These are phyloP conservation scores for Silene latifolia DNA, from an alignment of 148 eudicot genomes.

Conservation along the genomic window DNA sequence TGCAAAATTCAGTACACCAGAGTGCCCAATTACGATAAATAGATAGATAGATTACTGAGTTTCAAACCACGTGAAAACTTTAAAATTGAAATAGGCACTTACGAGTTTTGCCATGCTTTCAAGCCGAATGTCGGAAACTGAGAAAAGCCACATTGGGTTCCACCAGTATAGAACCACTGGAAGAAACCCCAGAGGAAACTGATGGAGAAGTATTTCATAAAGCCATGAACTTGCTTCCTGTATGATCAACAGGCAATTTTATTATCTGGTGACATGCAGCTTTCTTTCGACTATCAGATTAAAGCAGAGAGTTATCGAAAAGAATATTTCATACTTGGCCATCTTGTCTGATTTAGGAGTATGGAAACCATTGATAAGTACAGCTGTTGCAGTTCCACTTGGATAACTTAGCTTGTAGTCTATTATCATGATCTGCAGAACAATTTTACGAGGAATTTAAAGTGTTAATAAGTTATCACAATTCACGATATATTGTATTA, in stretches of 20 bases:
- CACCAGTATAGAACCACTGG: conserved; percentile 81
- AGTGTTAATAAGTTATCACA: background rate
- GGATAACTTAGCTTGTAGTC: conserved; percentile 76
- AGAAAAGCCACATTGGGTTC: conserved; percentile 56
- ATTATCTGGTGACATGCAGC: background rate
- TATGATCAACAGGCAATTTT: conserved; percentile 10
- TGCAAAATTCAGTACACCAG: conserved; percentile 37
- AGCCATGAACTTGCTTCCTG: conserved; percentile 79
- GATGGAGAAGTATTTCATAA: conserved; percentile 54
- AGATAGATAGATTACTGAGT: background rate
- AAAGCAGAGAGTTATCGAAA: background rate
- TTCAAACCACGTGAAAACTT: background rate
- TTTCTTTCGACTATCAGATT: conserved; percentile 1
- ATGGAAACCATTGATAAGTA: conserved; percentile 86
- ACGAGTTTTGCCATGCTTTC: conserved; percentile 72
- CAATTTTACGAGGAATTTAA: background rate
- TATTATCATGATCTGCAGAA: conserved; percentile 68
- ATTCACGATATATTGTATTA: too few species aligned
- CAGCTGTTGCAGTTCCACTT: conserved; percentile 91
- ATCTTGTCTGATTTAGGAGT: conserved; percentile 64
- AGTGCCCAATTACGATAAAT: conserved; percentile 7
- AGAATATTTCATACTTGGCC: conserved; percentile 51
- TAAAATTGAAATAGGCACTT: conserved; percentile 17
- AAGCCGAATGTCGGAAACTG: conserved; percentile 80
- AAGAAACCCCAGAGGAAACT: conserved; percentile 80